phyloP scores from a whole-genome alignment of 345 rosid genomes.

The Punica granatum region DNA sequence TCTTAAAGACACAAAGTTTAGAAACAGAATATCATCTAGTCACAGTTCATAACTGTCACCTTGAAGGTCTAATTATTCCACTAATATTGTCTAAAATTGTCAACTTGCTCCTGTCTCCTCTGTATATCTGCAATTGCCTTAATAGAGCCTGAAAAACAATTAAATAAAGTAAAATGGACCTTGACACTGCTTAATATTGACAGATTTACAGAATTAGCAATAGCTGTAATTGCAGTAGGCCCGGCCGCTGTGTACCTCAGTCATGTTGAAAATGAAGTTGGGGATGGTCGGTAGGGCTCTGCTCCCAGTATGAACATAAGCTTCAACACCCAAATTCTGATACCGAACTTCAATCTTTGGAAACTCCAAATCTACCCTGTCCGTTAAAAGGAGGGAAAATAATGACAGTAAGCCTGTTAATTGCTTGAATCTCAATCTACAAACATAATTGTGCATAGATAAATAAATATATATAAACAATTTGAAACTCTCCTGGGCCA shows the following conservation, averaged over 20 bases:
- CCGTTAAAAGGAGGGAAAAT: not conserved
- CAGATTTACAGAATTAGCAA: not conserved
- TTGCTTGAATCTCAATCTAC: not conserved
- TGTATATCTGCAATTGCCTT: constrained; percentile 46
- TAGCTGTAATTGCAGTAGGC: not conserved
- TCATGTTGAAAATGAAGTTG: constrained; percentile 79
- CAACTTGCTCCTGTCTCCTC: constrained; percentile 63
- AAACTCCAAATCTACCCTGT: constrained; percentile 82
- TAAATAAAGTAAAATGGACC: not conserved
- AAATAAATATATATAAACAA: not conserved
- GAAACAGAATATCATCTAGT: not conserved
- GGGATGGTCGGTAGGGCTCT: constrained; percentile 95
- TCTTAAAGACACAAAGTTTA: not conserved
- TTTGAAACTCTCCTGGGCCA: not conserved
- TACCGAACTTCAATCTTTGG: constrained; percentile 90
- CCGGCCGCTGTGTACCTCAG: constrained; percentile 52
- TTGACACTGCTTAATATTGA: not conserved
- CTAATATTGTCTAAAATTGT: constrained; percentile 69
- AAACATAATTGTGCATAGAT: too few species aligned
- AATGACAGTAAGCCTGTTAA: constrained; percentile 1
- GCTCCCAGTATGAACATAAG: constrained; percentile 90
- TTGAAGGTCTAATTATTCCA: constrained; percentile 87
- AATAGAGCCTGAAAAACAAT: constrained; percentile 47
- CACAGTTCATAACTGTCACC: constrained; percentile 28
- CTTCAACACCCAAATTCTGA: constrained; percentile 64